phyloP scores from a whole-genome alignment of 2,329 filamentous ascomycete species.

The Aspergillus chevalieri region DNA sequence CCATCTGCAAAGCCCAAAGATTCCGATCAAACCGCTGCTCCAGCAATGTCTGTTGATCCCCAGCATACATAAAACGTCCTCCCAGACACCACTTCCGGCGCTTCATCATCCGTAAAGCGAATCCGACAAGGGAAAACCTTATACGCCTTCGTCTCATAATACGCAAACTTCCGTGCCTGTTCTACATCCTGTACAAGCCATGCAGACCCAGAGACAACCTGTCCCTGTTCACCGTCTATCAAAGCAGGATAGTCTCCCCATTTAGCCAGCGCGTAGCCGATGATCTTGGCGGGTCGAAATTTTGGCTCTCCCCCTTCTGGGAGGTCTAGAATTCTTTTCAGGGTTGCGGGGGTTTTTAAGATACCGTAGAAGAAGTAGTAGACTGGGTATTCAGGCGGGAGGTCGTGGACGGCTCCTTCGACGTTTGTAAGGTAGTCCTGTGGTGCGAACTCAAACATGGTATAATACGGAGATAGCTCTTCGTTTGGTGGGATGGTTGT shows the following conservation, averaged over 20 bases:
- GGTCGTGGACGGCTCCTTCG: neutral
- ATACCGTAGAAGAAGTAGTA: conserved; percentile 29
- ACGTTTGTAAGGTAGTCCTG: conserved; percentile 3
- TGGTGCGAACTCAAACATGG: conserved; percentile 6
- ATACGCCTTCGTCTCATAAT: conserved; percentile 6
- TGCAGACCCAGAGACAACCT: conserved; percentile 8
- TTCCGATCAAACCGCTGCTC: conserved; percentile 18
- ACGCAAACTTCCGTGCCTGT: conserved; percentile 6
- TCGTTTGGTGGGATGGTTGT: no score
- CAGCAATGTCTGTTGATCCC: conserved; percentile 16
- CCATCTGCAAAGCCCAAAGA: conserved; percentile 12
- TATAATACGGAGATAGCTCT: conserved; percentile 6
- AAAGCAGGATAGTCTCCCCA: conserved; percentile 13
- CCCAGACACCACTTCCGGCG: conserved; percentile 7
- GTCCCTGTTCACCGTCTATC: conserved; percentile 7
- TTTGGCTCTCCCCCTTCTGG: conserved; percentile 6
- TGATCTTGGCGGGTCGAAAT: conserved; percentile 8
- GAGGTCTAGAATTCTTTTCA: conserved; percentile 10
- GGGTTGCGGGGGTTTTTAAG: conserved; percentile 13
- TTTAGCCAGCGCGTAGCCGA: conserved; percentile 10
- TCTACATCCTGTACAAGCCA: conserved; percentile 8
- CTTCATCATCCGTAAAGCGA: conserved; percentile 1
- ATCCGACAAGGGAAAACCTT: neutral
- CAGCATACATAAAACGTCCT: conserved; percentile 23
- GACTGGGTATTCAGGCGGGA: conserved; percentile 6